Evolutionary conservation across 2,329 filamentous ascomycete species (phyloP), one percentile per base, ranked within the genome.

Genomic region (Mycosphaerelloides madeirae): DNA sequence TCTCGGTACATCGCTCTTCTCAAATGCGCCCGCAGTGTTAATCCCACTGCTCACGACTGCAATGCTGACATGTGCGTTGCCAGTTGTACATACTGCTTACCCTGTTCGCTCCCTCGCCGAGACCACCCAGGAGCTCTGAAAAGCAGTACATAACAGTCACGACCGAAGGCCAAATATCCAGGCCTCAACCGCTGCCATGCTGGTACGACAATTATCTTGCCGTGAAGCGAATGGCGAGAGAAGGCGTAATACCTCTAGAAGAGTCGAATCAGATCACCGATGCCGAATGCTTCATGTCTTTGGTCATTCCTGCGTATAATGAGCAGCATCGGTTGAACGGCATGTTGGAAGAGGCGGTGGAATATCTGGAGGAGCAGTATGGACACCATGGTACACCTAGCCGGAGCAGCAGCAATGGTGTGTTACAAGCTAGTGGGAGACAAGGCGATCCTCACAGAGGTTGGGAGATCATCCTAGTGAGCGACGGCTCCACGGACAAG

Each of bases 291-390:
- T 85, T 85, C 63, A 81, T 98, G 73, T 93, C 86, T 42, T 82
- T 97, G 6, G 88, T 98, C 0, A 84, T 98, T 33, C 93, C 93
- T 0, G 93, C 93, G 8, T 98, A 89, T 76, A 98, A 98, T 57
- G 93, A 98, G 63, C 84, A 91, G 64, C 77, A 85, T 46, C 82
- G 93, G 22, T 76, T 98, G 36, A 76, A 81, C 11, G 84, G 83
- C 9, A 95, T 95, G 70, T 75, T 98, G 11, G 83, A 94, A 61
- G 93, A 98, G 68, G 89, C 93, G 1, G 84, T 97, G 19, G 81
- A 81, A 38, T 95, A 90, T 64, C 77, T 98, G 8, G 85, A 95
- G 65, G 70, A 75, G 38, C 78, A 83, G 52, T 91, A 94, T 61
- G 58, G 60, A 54, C 58, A 55, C 46, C 54, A 58, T 52, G 57